Percentiles rank a stretch among this genome's conserved stretches.
Evolutionary conservation across 2,329 filamentous ascomycete species (phyloP).

Genomic region (Fonsecaea multimorphosa): DNA sequence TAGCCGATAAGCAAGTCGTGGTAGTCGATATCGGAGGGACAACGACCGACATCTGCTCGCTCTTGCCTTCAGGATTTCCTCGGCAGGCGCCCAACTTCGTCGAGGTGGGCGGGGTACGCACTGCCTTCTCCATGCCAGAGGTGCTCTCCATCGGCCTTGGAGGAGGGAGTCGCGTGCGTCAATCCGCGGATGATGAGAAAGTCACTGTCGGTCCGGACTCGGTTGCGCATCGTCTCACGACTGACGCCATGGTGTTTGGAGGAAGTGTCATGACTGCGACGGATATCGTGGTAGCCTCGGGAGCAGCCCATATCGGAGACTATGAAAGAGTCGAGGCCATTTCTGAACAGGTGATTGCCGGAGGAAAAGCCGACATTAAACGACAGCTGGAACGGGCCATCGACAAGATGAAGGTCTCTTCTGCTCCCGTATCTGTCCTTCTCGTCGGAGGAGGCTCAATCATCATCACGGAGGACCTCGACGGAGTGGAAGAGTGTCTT

Average conservation of each 20-base stretch:
- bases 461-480: constrained; percentile 55
- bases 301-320: constrained; percentile 41
- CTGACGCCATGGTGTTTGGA: constrained; percentile 60
- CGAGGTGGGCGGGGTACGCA: constrained; percentile 64
- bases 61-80: constrained; percentile 65
- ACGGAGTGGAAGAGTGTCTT: constrained; percentile 58
- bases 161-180: constrained; percentile 57
- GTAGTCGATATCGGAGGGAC: constrained; percentile 67
- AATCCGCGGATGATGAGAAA: constrained; percentile 36
- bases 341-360: constrained; percentile 45
- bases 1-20: constrained; percentile 45
- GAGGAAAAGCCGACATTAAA: constrained; percentile 50
- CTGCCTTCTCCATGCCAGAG: constrained; percentile 65
- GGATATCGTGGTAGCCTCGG: constrained; percentile 56
- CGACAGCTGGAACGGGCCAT: constrained; percentile 59
- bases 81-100: constrained; percentile 65
- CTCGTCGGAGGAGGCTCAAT: constrained; percentile 66
- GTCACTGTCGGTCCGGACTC: constrained; percentile 63
- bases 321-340: constrained; percentile 36
- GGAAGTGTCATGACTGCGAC: constrained; percentile 61
- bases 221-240: constrained; percentile 59
- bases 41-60: constrained; percentile 64
- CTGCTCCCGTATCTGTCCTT: constrained; percentile 57
- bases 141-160: constrained; percentile 64
- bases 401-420: constrained; percentile 63